A percentile compares a stretch with the other conserved stretches of the same genome.
Evolutionary conservation across 352 stramenopile genomes (phyloP).

Genomic region (Thalassiosira mediterranea): DNA sequence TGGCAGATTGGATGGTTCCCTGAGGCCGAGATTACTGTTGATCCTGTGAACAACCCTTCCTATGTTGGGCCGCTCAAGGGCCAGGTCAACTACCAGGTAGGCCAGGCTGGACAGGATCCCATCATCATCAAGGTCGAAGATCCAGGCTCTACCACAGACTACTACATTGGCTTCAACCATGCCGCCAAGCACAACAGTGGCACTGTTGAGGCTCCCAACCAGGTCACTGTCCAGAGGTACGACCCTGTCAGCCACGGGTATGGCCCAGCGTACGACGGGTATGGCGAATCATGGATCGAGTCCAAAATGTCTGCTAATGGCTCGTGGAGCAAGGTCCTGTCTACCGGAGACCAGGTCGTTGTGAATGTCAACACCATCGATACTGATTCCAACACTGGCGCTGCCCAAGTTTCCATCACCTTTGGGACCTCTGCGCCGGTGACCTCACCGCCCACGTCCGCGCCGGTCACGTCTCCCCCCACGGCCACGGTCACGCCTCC

Average conservation of each 20-base stretch:
- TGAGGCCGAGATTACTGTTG: neutral
- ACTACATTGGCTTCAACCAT: conserved; percentile 20
- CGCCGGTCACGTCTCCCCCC: neutral
- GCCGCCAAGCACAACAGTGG: conserved; percentile 1
- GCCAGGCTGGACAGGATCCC: neutral
- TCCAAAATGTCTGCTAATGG: no score
- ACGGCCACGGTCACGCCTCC: no score
- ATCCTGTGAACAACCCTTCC: neutral
- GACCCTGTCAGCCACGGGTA: neutral
- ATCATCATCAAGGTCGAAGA: conserved; percentile 8
- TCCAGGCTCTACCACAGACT: neutral
- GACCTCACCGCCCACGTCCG: neutral
- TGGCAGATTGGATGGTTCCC: conserved; percentile 21
- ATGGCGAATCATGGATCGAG: no score
- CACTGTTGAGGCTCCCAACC: conserved; percentile 1
- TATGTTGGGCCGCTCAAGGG: conserved; percentile 4
- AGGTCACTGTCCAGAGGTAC: conserved; percentile 5
- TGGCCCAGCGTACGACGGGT: no score
- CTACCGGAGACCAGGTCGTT: no score
- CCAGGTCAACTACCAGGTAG: conserved; percentile 2
- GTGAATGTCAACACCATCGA: no score
- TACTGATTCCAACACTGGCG: no score
- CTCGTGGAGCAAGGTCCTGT: no score
- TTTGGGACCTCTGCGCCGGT: no score
- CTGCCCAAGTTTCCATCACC: no score